These are phyloP conservation scores for Begonia peltatifolia DNA, from an alignment of 306 rosid species.

Conservation along the genomic window DNA sequence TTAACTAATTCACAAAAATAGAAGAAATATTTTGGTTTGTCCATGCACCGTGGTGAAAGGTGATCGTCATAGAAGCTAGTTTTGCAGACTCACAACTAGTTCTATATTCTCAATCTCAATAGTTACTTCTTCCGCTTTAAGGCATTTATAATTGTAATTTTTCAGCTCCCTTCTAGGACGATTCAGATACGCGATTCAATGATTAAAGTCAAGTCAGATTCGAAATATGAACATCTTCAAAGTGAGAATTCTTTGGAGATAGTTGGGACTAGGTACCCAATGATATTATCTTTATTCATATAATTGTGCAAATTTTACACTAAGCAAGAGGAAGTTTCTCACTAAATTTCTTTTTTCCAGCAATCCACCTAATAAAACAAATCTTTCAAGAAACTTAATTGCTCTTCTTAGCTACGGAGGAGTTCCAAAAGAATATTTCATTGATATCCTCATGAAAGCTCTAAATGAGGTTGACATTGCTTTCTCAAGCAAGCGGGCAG, in stretches of 20 bases:
- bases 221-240: conserved; percentile 6
- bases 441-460: conserved; percentile 27
- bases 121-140: too few species aligned
- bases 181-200: conserved; percentile 55
- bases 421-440: conserved; percentile 54
- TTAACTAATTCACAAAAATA: too few species aligned
- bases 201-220: conserved; percentile 48
- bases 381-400: conserved; percentile 37
- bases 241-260: conserved; percentile 51
- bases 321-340: conserved; percentile 5
- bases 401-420: conserved; percentile 76
- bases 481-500: conserved; percentile 37
- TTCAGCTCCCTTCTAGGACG: conserved; percentile 57
- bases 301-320: not conserved
- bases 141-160: not conserved
- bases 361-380: conserved; percentile 27
- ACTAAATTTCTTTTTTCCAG: conserved; percentile 31
- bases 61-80: too few species aligned
- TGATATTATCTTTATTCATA: not conserved
- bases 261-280: conserved; percentile 54
- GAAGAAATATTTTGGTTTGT: too few species aligned
- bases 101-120: too few species aligned
- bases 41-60: too few species aligned
- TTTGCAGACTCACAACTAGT: too few species aligned
- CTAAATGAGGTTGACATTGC: conserved; percentile 25